Base-by-base conservation (phyloP, 176 grass and related monocot genomes). In the Phragmites australis region DNA sequence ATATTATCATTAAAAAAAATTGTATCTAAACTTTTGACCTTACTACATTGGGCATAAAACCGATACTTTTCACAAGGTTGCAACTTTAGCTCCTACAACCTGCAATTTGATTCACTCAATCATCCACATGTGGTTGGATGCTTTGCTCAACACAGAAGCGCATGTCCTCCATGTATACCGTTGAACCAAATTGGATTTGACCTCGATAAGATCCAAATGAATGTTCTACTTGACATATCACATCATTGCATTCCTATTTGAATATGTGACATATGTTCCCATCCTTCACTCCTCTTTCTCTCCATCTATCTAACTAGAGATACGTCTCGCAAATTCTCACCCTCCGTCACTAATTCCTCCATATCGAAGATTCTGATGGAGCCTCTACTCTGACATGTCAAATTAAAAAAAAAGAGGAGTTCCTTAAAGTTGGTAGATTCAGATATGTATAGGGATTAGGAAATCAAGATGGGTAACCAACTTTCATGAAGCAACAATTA, bases 111-210 rank as follows among this genome's bases (percentile, higher is more conserved):
- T 70, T 68, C 51, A 21, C 9, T 6, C 15, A 68, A 46, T 68
- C 50, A 68, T 34, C 29, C 22, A 25, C 43, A 59, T 51, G 65
- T 60, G 53, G 16, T 27, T 70, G 53, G 42, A 61, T 77, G 52
- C 42, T 77, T 69, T 77, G 9, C 52, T 61, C 73, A 77, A 84
- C 42, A 59, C 8, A 47, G 75, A 77, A 69, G 64, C 63, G 77
- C 40, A 78, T 85, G 65, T 30, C 49, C 45, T 44, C 27, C 44
- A 6, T 43, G 34, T 43, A 79, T 63, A 51, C 45, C 29, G 40
- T 70, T 85, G 43, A 72, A 53, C 7, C 18, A 71, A 50, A 62
- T 54, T 79, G 45, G 69, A 44, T 44, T 72, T 72, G 32, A 53
- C 25, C 34, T 72, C 25, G 52, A 19, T 42, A 41, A 79, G 22